Conservation (phyloP, 2,329 filamentous ascomycete species). For the Aotearoamyces nothofagi region DNA sequence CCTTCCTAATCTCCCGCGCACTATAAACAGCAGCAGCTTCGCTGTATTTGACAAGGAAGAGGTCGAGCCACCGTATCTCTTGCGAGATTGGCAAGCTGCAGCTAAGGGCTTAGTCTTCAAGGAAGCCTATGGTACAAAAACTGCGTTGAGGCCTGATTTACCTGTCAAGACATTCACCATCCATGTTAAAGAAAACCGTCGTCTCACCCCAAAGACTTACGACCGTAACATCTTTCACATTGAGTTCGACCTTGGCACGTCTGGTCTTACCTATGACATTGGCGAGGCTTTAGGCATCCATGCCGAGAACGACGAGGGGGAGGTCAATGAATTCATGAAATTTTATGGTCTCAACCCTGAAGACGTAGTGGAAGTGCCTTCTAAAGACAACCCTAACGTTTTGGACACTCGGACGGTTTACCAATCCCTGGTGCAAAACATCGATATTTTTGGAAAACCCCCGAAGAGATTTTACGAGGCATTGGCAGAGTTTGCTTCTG, state of each 20-base stretch:
- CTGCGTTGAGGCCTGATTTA: slow-evolving; percentile 68
- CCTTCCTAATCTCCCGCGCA: slow-evolving; percentile 37
- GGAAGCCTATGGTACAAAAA: slow-evolving; percentile 72
- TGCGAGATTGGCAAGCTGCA: slow-evolving; percentile 67
- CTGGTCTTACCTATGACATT: slow-evolving; percentile 89
- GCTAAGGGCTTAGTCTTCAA: slow-evolving; percentile 88
- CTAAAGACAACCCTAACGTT: slow-evolving; percentile 58
- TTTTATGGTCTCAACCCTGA: slow-evolving; percentile 75
- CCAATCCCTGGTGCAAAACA: slow-evolving; percentile 79
- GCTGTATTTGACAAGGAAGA: slow-evolving; percentile 64
- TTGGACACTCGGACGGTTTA: slow-evolving; percentile 84
- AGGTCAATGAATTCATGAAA: slow-evolving; percentile 74
- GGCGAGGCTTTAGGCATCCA: slow-evolving; percentile 95
- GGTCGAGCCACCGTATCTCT: slow-evolving; percentile 44
- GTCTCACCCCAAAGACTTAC: slow-evolving; percentile 75
- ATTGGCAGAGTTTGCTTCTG: slow-evolving; percentile 70
- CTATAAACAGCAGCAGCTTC: slow-evolving; percentile 70
- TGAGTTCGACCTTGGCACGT: slow-evolving; percentile 87
- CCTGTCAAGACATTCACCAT: slow-evolving; percentile 75
- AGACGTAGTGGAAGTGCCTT: slow-evolving; percentile 81
- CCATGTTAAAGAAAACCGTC: slow-evolving; percentile 86
- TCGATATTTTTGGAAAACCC: slow-evolving; percentile 93
- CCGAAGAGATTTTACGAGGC: slow-evolving; percentile 97
- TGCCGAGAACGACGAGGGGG: slow-evolving; percentile 72
- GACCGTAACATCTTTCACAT: slow-evolving; percentile 99